Base-by-base conservation (phyloP, 1,284 basidiomycete species). In the Cystobasidium sp. region DNA sequence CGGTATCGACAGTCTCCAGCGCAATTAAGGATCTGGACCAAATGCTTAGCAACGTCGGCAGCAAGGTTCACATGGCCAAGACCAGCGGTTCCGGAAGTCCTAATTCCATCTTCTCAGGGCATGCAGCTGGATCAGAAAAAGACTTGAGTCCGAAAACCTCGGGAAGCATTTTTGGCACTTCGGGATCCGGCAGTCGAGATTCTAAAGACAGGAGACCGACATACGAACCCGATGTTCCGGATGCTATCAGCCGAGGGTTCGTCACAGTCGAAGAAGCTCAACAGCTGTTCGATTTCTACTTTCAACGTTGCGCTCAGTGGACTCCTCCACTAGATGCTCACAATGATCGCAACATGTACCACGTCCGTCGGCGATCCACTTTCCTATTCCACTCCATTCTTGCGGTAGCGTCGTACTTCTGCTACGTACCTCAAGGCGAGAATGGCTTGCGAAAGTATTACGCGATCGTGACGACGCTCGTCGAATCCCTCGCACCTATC, bases 271-370 rank as follows among this genome's bases (percentile, higher is more conserved):
- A 74, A 43, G 72, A 74, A 51, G 72, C 72, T 9, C 65, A 74
- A 41, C 65, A 68, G 46, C 66, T 74, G 20, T 74, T 74, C 66
- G 72, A 74, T 41, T 74, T 74, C 61, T 74, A 47, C 59, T 74
- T 68, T 31, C 46, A 68, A 31, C 72, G 72, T 22, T 74, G 72
- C 39, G 72, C 66, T 16, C 72, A 68, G n/a, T 74, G 72, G 72
- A 64, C 59, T 8, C 72, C 72, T 9, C 65, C 67, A 7, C 56
- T 74, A 8, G 72, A 68, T 31, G 6, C 37, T 22, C 65, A 74
- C 41, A 68, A 46, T 22, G 72, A 74, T 31, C n/a, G 72, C 16
- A 74, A 74, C 37, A 69, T 74, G 65, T 61, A 74, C 44, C 72
- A 74, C 51, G 72, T 74, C 16, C 65, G 72, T 9, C 20, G 67